Evolutionary conservation across 768 basidiomycete genomes (phyloP), one percentile per base, ranked within the genome.

Genomic region (Hirschioporus abietinus): DNA sequence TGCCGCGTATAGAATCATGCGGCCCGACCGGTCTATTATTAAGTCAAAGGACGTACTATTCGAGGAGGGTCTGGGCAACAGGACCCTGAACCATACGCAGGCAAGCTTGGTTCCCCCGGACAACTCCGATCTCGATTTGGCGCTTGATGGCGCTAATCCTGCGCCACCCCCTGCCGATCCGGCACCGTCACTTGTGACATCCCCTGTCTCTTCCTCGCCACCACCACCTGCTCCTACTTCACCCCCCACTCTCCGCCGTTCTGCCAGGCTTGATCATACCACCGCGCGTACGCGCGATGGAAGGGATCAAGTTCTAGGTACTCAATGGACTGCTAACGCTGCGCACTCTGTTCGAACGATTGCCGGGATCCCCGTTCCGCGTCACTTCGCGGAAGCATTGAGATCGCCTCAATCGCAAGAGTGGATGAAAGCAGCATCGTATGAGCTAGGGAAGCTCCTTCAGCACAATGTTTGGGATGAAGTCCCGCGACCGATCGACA

Each of bases 361-460:
- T 12, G 42, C 42, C 20, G 42, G 42, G 1, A 52, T 52, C 12
- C 12, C 42, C 20, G 12, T 52, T 15, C 75, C 75, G 0, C 26
- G 36, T 3, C 67, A 68, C 0, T 70, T 66, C 23, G 24, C 35
- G 1, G 72, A 75, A 18, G 74, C 74, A 4, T 67, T 74, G 64
- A 52, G 42, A 0, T 66, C 66, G 1, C 70, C 69, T 0, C 70
- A 71, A 26, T 63, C 66, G 0, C 64, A 62, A 0, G 35, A 72
- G 17, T 77, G 75, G 77, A 60, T 17, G 1, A 52, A 66, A 1
- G 75, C 74, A 1, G 68, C 73, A 24, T 12, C 66, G 20, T 70
- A 72, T 0, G 74, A 78, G 60, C 68, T 74, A 17, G 17, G 17
- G 0, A 68, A 69, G 12, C 64, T 76, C 0, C 20, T 59, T 0